These are phyloP conservation scores for Phaeosphaeria sp. DNA, from an alignment of 2,329 filamentous ascomycete species.

Conservation along the genomic window DNA sequence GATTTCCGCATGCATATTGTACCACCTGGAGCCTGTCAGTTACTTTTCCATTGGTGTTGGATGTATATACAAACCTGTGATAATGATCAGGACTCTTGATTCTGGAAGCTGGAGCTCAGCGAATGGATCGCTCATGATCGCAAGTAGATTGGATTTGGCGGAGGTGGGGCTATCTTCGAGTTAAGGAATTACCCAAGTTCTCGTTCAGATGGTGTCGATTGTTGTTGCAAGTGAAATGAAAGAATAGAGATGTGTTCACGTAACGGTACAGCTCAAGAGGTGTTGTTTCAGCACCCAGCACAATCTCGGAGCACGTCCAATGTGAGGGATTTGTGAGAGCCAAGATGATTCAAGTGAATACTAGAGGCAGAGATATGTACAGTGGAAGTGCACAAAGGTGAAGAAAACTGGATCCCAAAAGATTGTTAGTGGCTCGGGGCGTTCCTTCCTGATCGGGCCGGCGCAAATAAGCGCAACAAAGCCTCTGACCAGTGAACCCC, in stretches of 20 bases:
- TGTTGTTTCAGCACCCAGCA: too few relatives aligned
- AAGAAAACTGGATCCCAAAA: not conserved
- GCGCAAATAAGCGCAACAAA: slow-evolving; percentile 11
- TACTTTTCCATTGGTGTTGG: not conserved
- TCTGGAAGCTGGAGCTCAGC: slow-evolving; percentile 62
- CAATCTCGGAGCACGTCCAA: not conserved
- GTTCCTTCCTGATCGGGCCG: slow-evolving; percentile 23
- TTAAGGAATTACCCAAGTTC: not conserved
- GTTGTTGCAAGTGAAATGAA: not conserved
- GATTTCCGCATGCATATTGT: slow-evolving; percentile 92
- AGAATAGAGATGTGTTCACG: not conserved
- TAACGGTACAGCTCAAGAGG: too few relatives aligned
- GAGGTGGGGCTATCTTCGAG: not conserved
- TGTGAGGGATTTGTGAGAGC: not conserved
- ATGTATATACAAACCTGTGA: slow-evolving; percentile 67
- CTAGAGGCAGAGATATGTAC: not conserved
- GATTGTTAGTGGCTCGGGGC: slow-evolving; percentile 11
- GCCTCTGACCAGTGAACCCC: not conserved
- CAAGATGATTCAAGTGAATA: not conserved
- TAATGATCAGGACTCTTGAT: slow-evolving; percentile 84
- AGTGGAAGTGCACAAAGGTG: not conserved
- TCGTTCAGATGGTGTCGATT: not conserved
- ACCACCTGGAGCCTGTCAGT: slow-evolving; percentile 55
- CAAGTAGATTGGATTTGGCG: not conserved
- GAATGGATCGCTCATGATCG: slow-evolving; percentile 32